Evolutionary conservation across 805 yeast species (phyloP).

Genomic region (Myxozyma lipomycoides): DNA sequence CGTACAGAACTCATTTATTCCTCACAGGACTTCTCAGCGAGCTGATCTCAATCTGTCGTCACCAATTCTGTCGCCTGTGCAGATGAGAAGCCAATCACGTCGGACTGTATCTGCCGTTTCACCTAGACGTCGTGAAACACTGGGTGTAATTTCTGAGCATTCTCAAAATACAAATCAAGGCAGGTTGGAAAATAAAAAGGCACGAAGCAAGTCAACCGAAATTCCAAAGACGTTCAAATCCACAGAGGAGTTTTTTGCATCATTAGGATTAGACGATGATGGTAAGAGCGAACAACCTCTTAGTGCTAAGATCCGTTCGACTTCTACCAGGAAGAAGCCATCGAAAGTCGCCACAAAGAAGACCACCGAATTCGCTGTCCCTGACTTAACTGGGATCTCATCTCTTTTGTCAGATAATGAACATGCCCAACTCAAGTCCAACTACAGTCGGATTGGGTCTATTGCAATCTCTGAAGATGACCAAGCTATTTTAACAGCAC

Average conservation of each 20-base stretch:
- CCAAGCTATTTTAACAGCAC: constrained; percentile 23
- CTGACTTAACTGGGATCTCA: constrained; percentile 27
- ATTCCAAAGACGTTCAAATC: constrained; percentile 18
- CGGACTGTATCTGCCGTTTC: neutral
- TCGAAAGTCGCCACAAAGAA: neutral
- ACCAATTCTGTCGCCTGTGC: constrained; percentile 1
- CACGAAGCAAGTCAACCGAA: neutral
- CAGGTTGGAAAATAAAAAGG: neutral
- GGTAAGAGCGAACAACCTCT: neutral
- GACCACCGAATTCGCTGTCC: constrained; percentile 9
- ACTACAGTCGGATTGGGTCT: constrained; percentile 10
- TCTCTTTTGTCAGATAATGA: constrained; percentile 16
- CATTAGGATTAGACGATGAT: constrained; percentile 11
- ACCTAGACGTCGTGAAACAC: neutral
- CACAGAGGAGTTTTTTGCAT: constrained; percentile 15
- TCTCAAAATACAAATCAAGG: neutral
- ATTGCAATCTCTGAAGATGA: constrained; percentile 27
- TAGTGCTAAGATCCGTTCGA: neutral
- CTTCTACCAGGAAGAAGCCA: neutral
- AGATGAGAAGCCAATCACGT: constrained; percentile 1
- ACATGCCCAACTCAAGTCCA: neutral
- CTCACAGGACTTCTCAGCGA: neutral
- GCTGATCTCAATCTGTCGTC: neutral
- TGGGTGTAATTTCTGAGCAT: neutral
- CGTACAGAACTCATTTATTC: neutral